phyloP scores from a whole-genome alignment of 768 basidiomycete genomes.

The Pisolithus tinctorius region DNA sequence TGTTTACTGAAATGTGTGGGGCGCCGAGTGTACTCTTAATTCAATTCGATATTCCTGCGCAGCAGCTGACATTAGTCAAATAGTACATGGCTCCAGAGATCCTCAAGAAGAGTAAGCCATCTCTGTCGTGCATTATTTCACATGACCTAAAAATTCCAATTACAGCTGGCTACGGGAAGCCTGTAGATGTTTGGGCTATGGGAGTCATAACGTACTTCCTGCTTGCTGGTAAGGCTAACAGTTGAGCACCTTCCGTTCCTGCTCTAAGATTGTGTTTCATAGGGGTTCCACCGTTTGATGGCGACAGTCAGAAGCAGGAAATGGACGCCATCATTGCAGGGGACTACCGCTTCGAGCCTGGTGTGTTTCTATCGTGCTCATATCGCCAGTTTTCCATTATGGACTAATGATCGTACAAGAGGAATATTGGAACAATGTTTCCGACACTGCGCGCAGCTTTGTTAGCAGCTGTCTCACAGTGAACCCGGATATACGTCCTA shows the following conservation, averaged over 20 bases:
- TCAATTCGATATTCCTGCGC: background rate
- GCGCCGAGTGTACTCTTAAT: constrained; percentile 68
- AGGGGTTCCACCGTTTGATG: constrained; percentile 95
- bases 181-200: constrained; percentile 98
- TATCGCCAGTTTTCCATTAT: background rate
- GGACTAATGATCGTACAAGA: constrained; percentile 25
- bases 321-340: constrained; percentile 94
- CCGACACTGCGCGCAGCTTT: constrained; percentile 76
- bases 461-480: constrained; percentile 76
- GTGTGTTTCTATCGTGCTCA: constrained; percentile 15
- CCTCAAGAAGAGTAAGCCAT: constrained; percentile 72
- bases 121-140: background rate
- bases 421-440: constrained; percentile 84
- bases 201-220: constrained; percentile 98
- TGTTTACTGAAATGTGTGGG: constrained; percentile 93
- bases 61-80: constrained; percentile 3
- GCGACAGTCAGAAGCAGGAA: constrained; percentile 80
- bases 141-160: constrained; percentile 3
- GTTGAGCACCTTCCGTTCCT: background rate
- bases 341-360: constrained; percentile 87
- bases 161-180: constrained; percentile 84
- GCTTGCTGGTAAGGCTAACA: constrained; percentile 47
- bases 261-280: constrained; percentile 12
- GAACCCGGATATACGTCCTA: constrained; percentile 75
- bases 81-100: constrained; percentile 97